Conservation (phyloP, 352 stramenopile genomes). For the Globisporangium perplexum region DNA sequence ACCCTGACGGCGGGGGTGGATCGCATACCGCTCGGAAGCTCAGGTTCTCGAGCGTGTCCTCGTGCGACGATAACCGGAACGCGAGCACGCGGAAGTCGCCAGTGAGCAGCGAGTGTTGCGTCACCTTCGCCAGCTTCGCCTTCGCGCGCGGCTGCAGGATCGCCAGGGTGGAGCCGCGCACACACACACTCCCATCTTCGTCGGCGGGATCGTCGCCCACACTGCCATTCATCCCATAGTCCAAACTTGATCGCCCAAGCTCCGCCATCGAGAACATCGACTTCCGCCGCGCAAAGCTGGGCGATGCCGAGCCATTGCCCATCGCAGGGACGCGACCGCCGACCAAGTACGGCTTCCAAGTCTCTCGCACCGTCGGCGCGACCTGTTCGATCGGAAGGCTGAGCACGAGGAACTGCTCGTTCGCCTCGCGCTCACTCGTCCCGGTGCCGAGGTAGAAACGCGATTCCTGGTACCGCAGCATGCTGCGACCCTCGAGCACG, state of each 20-base stretch:
- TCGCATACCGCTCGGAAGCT: conserved; percentile 52
- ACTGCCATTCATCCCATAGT: conserved; percentile 16
- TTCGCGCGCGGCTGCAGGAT: conserved; percentile 70
- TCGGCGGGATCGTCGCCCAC: conserved; percentile 14
- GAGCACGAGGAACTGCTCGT: conserved; percentile 46
- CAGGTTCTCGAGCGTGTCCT: conserved; percentile 58
- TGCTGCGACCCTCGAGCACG: conserved; percentile 43
- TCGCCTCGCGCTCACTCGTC: conserved; percentile 18
- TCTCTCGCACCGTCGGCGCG: conserved; percentile 24
- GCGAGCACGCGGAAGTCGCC: conserved; percentile 63
- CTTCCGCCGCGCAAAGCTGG: conserved; percentile 75
- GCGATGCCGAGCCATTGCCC: conserved; percentile 75
- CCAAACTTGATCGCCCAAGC: conserved; percentile 23
- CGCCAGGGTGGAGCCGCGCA: conserved; percentile 45
- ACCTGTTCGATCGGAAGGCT: conserved; percentile 44
- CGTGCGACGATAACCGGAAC: conserved; percentile 54
- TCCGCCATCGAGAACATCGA: conserved; percentile 65
- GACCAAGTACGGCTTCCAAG: conserved; percentile 36
- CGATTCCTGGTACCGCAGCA: conserved; percentile 59
- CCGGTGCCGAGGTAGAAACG: conserved; percentile 42
- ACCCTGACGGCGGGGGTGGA: conserved; percentile 34
- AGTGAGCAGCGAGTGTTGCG: conserved; percentile 47
- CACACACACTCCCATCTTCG: conserved; percentile 35
- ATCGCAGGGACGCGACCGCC: conserved; percentile 75
- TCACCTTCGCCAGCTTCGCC: conserved; percentile 45